Evolutionary conservation across 2,329 filamentous ascomycete species (phyloP).

Genomic region (Colletotrichum navitas): DNA sequence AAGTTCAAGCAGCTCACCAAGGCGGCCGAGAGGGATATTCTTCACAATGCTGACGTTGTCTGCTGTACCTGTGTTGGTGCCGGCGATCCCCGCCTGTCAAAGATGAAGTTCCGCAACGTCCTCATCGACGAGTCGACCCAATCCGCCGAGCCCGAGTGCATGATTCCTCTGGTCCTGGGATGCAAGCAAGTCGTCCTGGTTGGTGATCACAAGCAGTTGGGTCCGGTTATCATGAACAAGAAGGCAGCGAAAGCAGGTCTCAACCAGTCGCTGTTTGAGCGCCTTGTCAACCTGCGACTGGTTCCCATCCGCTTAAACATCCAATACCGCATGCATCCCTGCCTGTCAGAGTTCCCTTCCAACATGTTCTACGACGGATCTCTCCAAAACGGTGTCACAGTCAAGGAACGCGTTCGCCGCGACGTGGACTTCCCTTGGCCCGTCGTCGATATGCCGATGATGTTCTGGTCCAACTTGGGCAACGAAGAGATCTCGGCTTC

Average conservation of each 20-base stretch:
- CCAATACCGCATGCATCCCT: constrained; percentile 99
- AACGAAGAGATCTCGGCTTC: constrained; percentile 98
- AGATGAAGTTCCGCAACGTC: constrained; percentile 98
- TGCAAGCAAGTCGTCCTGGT: constrained; percentile 99
- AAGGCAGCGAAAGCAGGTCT: constrained; percentile 97
- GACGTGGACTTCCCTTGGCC: constrained; percentile 99
- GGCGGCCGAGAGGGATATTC: constrained; percentile 92
- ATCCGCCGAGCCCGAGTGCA: constrained; percentile 97
- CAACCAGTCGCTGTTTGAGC: constrained; percentile 98
- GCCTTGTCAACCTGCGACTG: constrained; percentile 90
- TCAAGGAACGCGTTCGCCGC: constrained; percentile 86
- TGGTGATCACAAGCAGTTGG: constrained; percentile 97
- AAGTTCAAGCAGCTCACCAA: constrained; percentile 97
- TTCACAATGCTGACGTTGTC: constrained; percentile 95
- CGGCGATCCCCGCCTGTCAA: constrained; percentile 92
- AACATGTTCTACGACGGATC: constrained; percentile 99
- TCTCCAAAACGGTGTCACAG: constrained; percentile 95
- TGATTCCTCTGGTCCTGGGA: constrained; percentile 96
- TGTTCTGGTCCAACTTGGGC: constrained; percentile 99
- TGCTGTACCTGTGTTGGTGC: constrained; percentile 99
- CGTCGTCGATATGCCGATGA: constrained; percentile 94
- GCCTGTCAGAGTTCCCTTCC: constrained; percentile 95
- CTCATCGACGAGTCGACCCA: constrained; percentile 98
- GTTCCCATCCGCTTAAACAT: constrained; percentile 94
- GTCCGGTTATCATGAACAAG: constrained; percentile 99